Percentiles rank a stretch among this genome's conserved stretches.
Conservation (phyloP, 2,329 filamentous ascomycete genomes). For the Colletotrichum viniferum region DNA sequence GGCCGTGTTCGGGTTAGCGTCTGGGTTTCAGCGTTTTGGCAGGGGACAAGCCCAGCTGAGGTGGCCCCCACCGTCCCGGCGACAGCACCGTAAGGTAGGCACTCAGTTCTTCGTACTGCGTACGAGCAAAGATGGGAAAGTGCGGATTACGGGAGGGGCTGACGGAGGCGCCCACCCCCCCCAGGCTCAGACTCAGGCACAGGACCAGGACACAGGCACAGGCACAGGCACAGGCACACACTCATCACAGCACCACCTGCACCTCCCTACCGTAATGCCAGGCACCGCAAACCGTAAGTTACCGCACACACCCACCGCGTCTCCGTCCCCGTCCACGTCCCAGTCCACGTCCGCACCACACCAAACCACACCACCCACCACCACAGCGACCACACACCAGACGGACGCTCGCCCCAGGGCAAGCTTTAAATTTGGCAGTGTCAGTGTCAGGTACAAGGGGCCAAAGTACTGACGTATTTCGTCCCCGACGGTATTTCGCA, state of each 20-base stretch:
- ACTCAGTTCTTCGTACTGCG: neutral
- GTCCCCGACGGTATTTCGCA: neutral
- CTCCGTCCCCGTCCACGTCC: neutral
- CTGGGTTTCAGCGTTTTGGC: neutral
- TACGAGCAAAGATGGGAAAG: neutral
- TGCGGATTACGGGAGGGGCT: neutral
- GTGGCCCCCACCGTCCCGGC: neutral
- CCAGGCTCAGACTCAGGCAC: neutral
- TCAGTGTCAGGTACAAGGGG: conserved; percentile 13
- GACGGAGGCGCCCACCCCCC: neutral
- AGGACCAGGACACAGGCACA: neutral
- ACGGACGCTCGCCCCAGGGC: conserved; percentile 7
- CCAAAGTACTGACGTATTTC: conserved; percentile 7
- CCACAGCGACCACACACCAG: neutral
- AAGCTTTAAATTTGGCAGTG: conserved; percentile 13
- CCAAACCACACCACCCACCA: neutral
- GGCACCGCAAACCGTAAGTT: neutral
- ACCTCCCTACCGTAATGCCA: neutral
- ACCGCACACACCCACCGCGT: neutral
- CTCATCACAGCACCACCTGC: neutral
- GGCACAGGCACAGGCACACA: neutral
- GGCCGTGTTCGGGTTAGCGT: neutral
- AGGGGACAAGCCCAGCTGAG: neutral
- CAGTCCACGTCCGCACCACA: neutral
- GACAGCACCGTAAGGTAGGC: neutral